phyloP scores from a whole-genome alignment of 345 rosid genomes.

The Melaleuca quinquenervia region DNA sequence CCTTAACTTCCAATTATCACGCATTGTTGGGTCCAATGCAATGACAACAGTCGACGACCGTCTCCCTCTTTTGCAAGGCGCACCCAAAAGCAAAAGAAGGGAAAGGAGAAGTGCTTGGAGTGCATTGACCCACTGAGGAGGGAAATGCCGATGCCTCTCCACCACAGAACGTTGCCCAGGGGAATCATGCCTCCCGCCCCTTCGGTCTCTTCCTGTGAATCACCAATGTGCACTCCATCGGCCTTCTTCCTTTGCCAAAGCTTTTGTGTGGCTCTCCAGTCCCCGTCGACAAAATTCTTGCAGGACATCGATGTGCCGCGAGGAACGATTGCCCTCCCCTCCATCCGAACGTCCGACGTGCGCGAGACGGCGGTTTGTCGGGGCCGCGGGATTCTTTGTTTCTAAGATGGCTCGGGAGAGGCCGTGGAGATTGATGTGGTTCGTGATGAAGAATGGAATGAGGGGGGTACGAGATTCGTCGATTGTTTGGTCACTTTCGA shows the following conservation, averaged over 20 bases:
- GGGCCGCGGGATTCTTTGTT: neutral
- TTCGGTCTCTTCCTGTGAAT: neutral
- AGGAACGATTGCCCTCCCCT: neutral
- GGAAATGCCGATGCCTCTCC: constrained; percentile 6
- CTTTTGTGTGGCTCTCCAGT: neutral
- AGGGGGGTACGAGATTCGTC: neutral
- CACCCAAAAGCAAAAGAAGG: neutral
- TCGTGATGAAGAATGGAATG: neutral
- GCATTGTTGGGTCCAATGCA: neutral
- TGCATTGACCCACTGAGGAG: neutral
- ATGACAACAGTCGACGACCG: neutral
- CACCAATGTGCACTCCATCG: neutral
- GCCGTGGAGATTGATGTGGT: neutral
- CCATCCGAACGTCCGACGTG: neutral
- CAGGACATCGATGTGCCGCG: neutral
- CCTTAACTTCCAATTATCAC: neutral
- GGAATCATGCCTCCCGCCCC: neutral
- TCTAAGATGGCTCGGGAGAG: neutral
- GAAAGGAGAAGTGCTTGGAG: neutral
- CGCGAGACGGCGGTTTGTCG: neutral
- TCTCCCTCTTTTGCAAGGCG: neutral
- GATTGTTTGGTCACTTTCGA: neutral
- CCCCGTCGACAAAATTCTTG: neutral
- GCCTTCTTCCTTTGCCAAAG: neutral
- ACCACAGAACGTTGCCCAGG: constrained; percentile 4